Base-by-base conservation (phyloP, 306 rosid species). In the Vicia sativa region DNA sequence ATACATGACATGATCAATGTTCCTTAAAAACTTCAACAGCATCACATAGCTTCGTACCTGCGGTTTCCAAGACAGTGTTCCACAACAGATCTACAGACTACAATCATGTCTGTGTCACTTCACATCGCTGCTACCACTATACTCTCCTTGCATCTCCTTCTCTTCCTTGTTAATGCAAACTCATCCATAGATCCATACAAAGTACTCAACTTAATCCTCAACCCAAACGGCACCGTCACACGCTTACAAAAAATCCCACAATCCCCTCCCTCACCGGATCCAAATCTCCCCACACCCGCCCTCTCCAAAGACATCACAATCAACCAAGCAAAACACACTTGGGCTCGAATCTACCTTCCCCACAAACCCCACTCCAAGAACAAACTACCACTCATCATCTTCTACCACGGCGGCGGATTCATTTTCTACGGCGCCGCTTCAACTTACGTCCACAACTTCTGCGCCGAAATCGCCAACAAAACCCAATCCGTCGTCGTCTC, bases 391-490 rank as follows among this genome's bases (percentile, higher is more conserved):
- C 81, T 85, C 65, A 55, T 79, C 0, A 62, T 85, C 8, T 78
- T 58, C 77, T 87, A 15, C 81, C 93, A 85, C 3, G 93, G 86
- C 0, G 90, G 93, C 6, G 86, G 88, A 35, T 87, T 87, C 74
- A 46, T 85, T 6, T 5, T 71, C 19, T 45, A 42, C 48, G 46
- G 75, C 16, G 77, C 90, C 38, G 49, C 74, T 73, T 80, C 87
- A 18, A 46, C 85, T 38, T 31, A 60, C 14, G 68, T 68, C 53
- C 90, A 85, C 14, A 29, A 71, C 3, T 74, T 70, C 78, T 78
- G 81, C 57, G 46, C 13, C 15, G 67, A 23, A 70, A 2, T 84
- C 14, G 76, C 78, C 7, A 8, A 66, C 12, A 0, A 46, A 12
- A 53, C 84, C 23, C 59, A 61, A 11, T 76, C 81, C 23, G 52